phyloP scores from a whole-genome alignment of 768 basidiomycete species.

The Phanerochaete sordida region DNA sequence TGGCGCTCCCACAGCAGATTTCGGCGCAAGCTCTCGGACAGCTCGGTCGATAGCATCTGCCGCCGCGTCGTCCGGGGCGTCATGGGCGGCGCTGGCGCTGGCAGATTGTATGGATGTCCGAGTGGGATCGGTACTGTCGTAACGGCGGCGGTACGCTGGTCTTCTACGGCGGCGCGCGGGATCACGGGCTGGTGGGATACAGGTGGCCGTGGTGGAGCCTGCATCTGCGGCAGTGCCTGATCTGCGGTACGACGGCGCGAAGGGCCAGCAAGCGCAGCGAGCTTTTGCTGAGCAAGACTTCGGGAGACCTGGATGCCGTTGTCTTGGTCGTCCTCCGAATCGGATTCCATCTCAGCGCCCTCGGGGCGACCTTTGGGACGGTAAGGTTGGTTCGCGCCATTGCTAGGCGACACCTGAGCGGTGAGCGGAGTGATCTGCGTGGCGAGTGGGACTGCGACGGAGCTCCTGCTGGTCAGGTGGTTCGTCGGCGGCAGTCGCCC shows the following conservation, averaged over 20 bases:
- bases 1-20: slow-evolving; percentile 82
- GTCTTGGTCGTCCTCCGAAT: slow-evolving; percentile 48
- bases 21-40: slow-evolving; percentile 79
- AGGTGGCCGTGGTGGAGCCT: slow-evolving; percentile 56
- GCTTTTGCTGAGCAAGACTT: slow-evolving; percentile 66
- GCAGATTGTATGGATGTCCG: slow-evolving; percentile 70
- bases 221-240: slow-evolving; percentile 16
- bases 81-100: slow-evolving; percentile 58
- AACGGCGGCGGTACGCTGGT: slow-evolving; percentile 31
- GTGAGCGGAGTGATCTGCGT: slow-evolving; percentile 31
- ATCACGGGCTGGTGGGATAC: slow-evolving; percentile 36
- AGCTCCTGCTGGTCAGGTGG: slow-evolving; percentile 49
- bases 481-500: slow-evolving; percentile 21
- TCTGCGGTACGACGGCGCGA: slow-evolving; percentile 38
- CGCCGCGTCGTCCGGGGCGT: slow-evolving; percentile 85
- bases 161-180: slow-evolving; percentile 17
- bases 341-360: slow-evolving; percentile 54
- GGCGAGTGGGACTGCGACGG: slow-evolving; percentile 57
- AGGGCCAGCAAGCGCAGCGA: slow-evolving; percentile 50
- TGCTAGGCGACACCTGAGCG: slow-evolving; percentile 18
- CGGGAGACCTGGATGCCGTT: slow-evolving; percentile 54
- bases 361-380: slow-evolving; percentile 63
- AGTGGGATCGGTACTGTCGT: slow-evolving; percentile 41
- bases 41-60: slow-evolving; percentile 79
- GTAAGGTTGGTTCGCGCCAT: slow-evolving; percentile 36